A percentile compares a stretch with the other conserved stretches of the same genome.
Evolutionary conservation across 129 eudicot genomes (phyloP).

Genomic region (Solidago caesia): DNA sequence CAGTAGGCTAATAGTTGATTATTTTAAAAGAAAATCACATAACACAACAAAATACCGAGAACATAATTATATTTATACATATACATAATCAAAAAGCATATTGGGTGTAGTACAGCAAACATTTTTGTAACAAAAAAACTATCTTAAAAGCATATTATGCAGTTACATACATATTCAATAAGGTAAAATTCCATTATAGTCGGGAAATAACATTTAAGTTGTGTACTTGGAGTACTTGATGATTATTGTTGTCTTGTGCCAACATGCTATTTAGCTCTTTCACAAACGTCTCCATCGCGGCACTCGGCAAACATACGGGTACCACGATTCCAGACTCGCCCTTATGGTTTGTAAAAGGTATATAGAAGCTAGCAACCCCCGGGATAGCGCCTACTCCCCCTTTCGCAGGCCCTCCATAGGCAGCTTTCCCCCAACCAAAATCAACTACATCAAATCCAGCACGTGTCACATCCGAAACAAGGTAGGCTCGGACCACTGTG

Average conservation of each 20-base stretch:
- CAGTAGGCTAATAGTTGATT: neutral
- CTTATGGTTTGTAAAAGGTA: constrained; percentile 48
- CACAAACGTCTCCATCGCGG: constrained; percentile 47
- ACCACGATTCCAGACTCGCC: constrained; percentile 60
- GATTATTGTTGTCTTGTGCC: constrained; percentile 16
- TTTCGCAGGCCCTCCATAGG: constrained; percentile 68
- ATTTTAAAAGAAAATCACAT: neutral
- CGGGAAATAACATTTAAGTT: neutral
- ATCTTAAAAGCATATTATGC: neutral
- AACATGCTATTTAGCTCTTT: constrained; percentile 45
- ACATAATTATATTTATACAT: neutral
- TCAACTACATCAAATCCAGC: constrained; percentile 61
- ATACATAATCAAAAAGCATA: neutral
- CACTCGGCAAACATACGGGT: constrained; percentile 54
- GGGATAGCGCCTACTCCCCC: constrained; percentile 66
- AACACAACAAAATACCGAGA: neutral
- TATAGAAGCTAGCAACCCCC: constrained; percentile 61
- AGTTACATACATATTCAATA: too few species aligned
- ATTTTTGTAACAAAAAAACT: neutral
- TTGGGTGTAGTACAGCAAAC: neutral
- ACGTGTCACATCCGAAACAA: constrained; percentile 62
- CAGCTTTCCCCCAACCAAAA: constrained; percentile 79
- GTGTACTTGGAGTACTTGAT: neutral
- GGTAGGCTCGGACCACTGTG: constrained; percentile 45
- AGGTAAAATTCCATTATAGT: neutral